Percentiles rank a stretch among this genome's conserved stretches.
phyloP scores from a whole-genome alignment of 1,284 basidiomycete genomes.

The Sanghuangporus sanghuang region DNA sequence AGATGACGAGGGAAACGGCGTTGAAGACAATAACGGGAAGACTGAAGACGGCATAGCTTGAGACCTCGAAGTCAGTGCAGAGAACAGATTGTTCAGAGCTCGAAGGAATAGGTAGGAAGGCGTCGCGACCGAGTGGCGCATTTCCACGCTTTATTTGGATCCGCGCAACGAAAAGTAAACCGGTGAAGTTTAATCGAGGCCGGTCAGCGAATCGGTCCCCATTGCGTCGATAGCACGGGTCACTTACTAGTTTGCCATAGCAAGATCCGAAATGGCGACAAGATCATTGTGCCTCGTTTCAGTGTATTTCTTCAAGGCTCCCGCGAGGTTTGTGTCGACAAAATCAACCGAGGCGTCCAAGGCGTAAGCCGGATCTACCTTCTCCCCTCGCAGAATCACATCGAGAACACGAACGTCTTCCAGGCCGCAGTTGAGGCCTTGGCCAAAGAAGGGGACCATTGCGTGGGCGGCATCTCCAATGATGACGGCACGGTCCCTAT shows the following conservation, averaged over 20 bases:
- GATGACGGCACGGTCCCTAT: constrained; percentile 82
- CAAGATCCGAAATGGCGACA: constrained; percentile 85
- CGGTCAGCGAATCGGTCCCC: neutral
- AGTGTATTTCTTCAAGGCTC: constrained; percentile 75
- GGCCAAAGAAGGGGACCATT: constrained; percentile 98
- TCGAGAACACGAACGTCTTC: constrained; percentile 94
- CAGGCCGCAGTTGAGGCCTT: constrained; percentile 96
- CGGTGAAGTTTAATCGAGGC: constrained; percentile 13
- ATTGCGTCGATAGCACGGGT: constrained; percentile 4
- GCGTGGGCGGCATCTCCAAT: constrained; percentile 95
- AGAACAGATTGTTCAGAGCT: constrained; percentile 74
- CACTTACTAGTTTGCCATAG: constrained; percentile 93
- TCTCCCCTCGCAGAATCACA: constrained; percentile 66
- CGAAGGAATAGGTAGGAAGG: constrained; percentile 79
- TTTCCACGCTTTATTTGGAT: constrained; percentile 66
- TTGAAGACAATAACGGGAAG: constrained; percentile 24
- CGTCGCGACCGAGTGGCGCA: constrained; percentile 89
- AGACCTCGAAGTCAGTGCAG: constrained; percentile 49
- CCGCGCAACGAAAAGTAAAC: neutral
- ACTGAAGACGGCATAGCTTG: constrained; percentile 28
- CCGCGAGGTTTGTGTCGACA: constrained; percentile 54
- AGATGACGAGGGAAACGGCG: constrained; percentile 49
- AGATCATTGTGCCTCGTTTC: constrained; percentile 82
- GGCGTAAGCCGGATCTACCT: constrained; percentile 40
- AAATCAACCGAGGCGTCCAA: constrained; percentile 29